Base-by-base conservation (phyloP, 495 filamentous ascomycete species). In the Achaetomiella virescens region DNA sequence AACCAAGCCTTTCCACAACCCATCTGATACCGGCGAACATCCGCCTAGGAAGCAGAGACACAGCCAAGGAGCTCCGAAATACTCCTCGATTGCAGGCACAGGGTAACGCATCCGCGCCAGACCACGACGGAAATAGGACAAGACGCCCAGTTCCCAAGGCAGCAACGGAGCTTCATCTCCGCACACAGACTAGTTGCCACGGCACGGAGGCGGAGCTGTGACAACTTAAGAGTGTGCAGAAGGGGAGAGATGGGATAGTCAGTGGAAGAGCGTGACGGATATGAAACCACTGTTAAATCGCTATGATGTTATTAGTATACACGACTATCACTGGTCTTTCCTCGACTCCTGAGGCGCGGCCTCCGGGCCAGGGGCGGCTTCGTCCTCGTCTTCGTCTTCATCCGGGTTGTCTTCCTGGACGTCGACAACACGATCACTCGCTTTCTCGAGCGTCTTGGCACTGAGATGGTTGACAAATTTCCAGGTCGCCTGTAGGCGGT, bases 161-260 rank as follows among this genome's bases (percentile, higher is more conserved):
- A 55, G 50, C 59, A 59, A 60, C 43, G 62, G 62, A 66, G 73
- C 70, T 88, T 70, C 59, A 77, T 96, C 78, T 96, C 77, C 88
- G 91, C 90, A 93, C 84, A 84, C 79, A 87, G 90, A 95, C 91
- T 90, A 81, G 92, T 90, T 81, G 84, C 79, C 88, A 90, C 81
- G 75, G 78, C 84, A 92, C 84, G 77, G 85, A 75, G 61, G 80
- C 77, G 75, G 66, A 69, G 71, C 72, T 73, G 81, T 88, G 90
- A 77, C 86, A 95, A 91, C 91, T 96, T 82, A 95, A 93, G 85
- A 84, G 87, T 85, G 87, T 91, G 89, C 89, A 75, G 53, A 69
- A 65, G 46, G 41, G 48, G 31, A 48, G 44, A 51, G 45, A 37
- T 22, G 46, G 14, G 31, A 48, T 36, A 40, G 10, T 21, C 33